Percentiles rank a stretch among this genome's conserved stretches.
Conservation (phyloP, 2,329 filamentous ascomycete species). For the Fusarium ambrosium region DNA sequence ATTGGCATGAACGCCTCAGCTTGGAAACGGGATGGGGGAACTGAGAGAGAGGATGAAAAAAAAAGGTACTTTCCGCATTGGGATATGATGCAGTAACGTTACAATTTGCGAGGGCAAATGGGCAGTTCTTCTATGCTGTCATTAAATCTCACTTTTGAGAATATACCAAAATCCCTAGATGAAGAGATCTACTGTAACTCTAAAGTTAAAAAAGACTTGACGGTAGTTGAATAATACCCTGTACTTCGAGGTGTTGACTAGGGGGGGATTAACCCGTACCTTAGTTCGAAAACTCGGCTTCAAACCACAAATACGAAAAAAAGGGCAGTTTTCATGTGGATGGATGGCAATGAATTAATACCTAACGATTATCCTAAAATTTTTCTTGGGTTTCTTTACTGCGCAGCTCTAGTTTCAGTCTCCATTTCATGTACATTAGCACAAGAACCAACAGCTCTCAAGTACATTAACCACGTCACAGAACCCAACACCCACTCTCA, state of each 20-base stretch:
- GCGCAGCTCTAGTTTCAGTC: background rate
- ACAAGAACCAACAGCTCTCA: background rate
- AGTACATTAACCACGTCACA: slow-evolving; percentile 1
- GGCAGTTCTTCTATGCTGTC: background rate
- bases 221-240: background rate
- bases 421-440: background rate
- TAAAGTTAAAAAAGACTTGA: background rate
- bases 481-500: background rate
- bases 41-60: background rate
- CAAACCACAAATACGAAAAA: background rate
- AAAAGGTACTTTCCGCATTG: background rate
- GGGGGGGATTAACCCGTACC: background rate
- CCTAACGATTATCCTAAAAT: background rate
- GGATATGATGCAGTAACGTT: background rate
- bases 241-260: background rate
- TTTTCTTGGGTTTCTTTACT: background rate
- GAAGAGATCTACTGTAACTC: background rate
- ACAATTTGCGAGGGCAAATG: background rate
- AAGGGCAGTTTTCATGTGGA: background rate
- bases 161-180: background rate
- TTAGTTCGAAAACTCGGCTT: background rate
- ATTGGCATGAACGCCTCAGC: background rate
- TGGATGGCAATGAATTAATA: background rate
- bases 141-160: background rate
- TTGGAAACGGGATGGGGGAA: background rate